A percentile compares a stretch with the other conserved stretches of the same genome.
Evolutionary conservation across 2,329 filamentous ascomycete genomes (phyloP).

Genomic region (Fusarium transvaalense): DNA sequence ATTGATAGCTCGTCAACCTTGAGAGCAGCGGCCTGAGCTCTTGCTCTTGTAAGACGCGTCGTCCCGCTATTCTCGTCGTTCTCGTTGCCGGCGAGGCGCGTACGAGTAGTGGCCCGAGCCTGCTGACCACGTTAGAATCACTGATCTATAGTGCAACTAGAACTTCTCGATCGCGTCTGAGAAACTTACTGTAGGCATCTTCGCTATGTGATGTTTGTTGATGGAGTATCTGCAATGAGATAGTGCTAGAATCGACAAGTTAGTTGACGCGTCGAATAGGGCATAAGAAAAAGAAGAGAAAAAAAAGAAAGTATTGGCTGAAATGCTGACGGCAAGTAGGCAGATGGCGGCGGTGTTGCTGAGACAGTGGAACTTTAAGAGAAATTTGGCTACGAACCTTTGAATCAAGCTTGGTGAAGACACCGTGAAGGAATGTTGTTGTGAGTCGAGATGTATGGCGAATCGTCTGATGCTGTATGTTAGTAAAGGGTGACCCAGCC

Average conservation of each 20-base stretch:
- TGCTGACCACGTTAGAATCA: conserved; percentile 48
- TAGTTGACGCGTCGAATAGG: conserved; percentile 46
- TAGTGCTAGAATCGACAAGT: conserved; percentile 34
- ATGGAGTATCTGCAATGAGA: conserved; percentile 39
- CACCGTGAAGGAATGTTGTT: conserved; percentile 56
- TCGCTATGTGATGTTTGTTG: conserved; percentile 46
- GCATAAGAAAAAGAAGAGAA: conserved; percentile 22
- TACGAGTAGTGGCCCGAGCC: conserved; percentile 77
- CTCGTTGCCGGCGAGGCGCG: conserved; percentile 86
- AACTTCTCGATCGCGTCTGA: conserved; percentile 28
- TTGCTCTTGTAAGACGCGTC: conserved; percentile 89
- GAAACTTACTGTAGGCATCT: conserved; percentile 55
- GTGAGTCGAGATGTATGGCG: conserved; percentile 47
- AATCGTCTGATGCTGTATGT: conserved; percentile 47
- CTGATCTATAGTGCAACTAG: neutral
- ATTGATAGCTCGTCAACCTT: conserved; percentile 71
- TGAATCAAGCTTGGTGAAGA: conserved; percentile 52
- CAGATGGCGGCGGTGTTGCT: conserved; percentile 28
- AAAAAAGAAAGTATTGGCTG: conserved; percentile 20
- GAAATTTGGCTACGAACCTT: conserved; percentile 54
- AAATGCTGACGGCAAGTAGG: conserved; percentile 16
- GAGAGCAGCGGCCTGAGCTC: conserved; percentile 88
- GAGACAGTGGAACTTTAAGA: conserved; percentile 50
- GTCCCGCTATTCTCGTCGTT: conserved; percentile 90
- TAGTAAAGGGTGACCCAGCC: conserved; percentile 46